Evolutionary conservation across 192 early-diverging fungal species (phyloP), one percentile per base, ranked within the genome.

Genomic region (Gonapodya sp.): DNA sequence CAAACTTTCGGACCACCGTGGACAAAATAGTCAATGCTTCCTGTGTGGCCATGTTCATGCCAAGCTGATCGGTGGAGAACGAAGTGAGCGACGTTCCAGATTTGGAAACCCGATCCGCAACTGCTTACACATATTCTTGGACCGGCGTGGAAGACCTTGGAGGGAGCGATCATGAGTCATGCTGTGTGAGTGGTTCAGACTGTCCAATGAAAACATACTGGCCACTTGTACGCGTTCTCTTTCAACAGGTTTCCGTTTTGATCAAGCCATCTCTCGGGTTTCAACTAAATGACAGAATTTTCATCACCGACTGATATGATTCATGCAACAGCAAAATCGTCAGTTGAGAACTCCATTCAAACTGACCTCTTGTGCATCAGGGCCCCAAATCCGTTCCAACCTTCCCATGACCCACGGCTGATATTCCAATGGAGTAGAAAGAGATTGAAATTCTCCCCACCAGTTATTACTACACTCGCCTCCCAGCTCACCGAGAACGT

Each of bases 31-130:
- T 77, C 75, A 77, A 31, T 18, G 75, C 75, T 31, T 77, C 75
- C 75, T 77, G 75, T 34, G 75, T 77, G 18, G 2, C 75, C 75
- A 77, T 77, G 75, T 77, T 77, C 75, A 77, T 77, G 8, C 75
- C 75, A 2, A 77, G 31, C 46, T 8, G 46, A 24, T 64, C 46
- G 24, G 8, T 24, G 24, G 24, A 64, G 8, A 64, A 24, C 8
- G 46, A 64, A 24, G 8, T 64, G 24, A 24, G 24, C 46, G 8
- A 24, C 24, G 46, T 16, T 24, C 46, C 46, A 24, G 24, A 64
- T 64, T 8, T 64, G 8, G 46, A 64, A 64, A 24, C 46, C 8
- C 8, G 46, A 24, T 64, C n/a, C n/a, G n/a, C n/a, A 24, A 24
- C 8, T 64, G 46, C 46, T 64, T 64, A 64, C 24, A 64, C 46